Evolutionary conservation across 345 rosid species (phyloP).

Genomic region (Turritis glabra): DNA sequence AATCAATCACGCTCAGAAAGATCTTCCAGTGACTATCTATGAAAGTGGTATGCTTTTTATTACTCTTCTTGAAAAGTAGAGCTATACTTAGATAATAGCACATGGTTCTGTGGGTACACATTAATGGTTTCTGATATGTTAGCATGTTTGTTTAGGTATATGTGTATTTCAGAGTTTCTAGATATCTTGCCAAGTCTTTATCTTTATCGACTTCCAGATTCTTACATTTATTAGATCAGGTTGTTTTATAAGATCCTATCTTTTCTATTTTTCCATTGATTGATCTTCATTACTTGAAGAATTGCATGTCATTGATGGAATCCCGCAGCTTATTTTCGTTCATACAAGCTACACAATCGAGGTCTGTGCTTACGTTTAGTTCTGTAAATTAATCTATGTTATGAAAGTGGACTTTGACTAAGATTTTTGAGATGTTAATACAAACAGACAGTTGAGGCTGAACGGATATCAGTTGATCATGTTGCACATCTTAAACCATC

Average conservation of each 20-base stretch:
- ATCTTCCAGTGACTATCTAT: conserved; percentile 85
- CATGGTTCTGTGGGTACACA: too few relatives aligned
- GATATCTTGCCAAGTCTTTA: conserved; percentile 1
- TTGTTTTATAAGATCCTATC: conserved; percentile 22
- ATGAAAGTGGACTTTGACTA: neutral
- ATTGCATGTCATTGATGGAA: conserved; percentile 95
- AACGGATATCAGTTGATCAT: conserved; percentile 95
- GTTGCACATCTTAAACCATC: conserved; percentile 99
- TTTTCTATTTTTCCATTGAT: neutral
- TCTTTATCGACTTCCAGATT: neutral
- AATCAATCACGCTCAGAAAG: conserved; percentile 85
- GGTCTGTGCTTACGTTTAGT: conserved; percentile 43
- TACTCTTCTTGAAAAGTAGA: neutral
- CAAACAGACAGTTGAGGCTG: conserved; percentile 94
- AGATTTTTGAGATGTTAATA: neutral
- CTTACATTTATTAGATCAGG: neutral
- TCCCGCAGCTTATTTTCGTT: conserved; percentile 90
- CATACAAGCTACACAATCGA: conserved; percentile 90
- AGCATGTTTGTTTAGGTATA: neutral
- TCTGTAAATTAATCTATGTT: neutral
- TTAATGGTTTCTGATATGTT: neutral
- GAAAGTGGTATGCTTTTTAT: conserved; percentile 65
- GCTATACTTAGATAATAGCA: neutral
- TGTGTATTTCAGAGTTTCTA: neutral
- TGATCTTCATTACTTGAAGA: conserved; percentile 48